Evolutionary conservation across 129 eudicot species (phyloP), one percentile per base, ranked within the genome.

Genomic region (Escallonia rubra): DNA sequence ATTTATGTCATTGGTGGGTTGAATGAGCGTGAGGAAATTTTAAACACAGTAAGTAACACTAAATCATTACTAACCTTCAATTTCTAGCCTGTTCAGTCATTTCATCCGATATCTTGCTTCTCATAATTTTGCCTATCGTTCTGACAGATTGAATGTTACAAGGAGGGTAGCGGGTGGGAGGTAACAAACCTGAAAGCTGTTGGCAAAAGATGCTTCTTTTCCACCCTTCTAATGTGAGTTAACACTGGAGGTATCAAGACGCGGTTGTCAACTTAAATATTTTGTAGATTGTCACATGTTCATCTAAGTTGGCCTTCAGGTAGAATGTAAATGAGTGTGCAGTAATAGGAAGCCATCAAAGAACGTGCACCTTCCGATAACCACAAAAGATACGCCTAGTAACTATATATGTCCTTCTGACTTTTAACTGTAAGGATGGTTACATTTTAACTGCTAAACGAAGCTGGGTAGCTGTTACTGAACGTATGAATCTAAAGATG

Each of bases 81-180:
- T 53, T 70, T 43, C 10, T 6, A 10, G 12, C 10, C 6, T 38
- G 6, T 59, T 34, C 11, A 1, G 8, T 41, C 47, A 8, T n/a
- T 13, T 11, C 55, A 45, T 46, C 34, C 34, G 16, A 38, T 8
- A 43, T 6, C 12, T 14, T 56, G n/a, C 15, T 50, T 59, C n/a
- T 42, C 44, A 45, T 43, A 59, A 79, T 5, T 65, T 59, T 70
- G 8, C 0, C 6, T 2, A 34, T 41, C n/a, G 41, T 60, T 61
- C 71, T 65, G 74, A 68, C 87, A 91, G 97, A 71, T 85, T 65
- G 96, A 91, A 67, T 81, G 81, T 51, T 91, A 86, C 66, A 65
- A 75, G 48, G 91, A 88, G 55, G 95, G 85, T 41, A 15, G 63
- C 8, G 59, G 91, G 13, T 92, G 97, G 97, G 79, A 83, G 76